Percentiles rank a stretch among this genome's conserved stretches.
phyloP scores from a whole-genome alignment of 2,329 filamentous ascomycete genomes.

The Ascochyta clinopodiicola region DNA sequence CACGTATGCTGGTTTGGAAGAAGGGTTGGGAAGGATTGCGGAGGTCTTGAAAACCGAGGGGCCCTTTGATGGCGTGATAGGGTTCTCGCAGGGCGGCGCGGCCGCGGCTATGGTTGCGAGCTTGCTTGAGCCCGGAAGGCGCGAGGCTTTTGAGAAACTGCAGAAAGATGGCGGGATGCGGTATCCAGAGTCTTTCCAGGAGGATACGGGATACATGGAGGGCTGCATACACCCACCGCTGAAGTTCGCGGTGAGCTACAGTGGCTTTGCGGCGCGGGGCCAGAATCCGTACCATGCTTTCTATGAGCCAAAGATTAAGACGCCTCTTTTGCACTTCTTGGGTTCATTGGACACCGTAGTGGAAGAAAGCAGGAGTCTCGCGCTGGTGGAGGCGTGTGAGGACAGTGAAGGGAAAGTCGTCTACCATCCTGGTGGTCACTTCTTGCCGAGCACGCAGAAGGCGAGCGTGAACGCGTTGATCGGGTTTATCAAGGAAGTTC shows the following conservation, averaged over 20 bases:
- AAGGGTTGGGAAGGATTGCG: slow-evolving; percentile 70
- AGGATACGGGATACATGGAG: slow-evolving; percentile 34
- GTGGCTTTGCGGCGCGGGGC: slow-evolving; percentile 73
- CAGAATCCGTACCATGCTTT: slow-evolving; percentile 69
- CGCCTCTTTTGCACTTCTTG: slow-evolving; percentile 81
- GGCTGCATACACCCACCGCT: slow-evolving; percentile 58
- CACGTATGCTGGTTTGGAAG: slow-evolving; percentile 71
- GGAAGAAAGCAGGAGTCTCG: slow-evolving; percentile 73
- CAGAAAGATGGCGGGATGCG: slow-evolving; percentile 53
- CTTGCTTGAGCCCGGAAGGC: slow-evolving; percentile 67
- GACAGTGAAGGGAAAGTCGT: slow-evolving; percentile 61
- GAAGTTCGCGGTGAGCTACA: slow-evolving; percentile 78
- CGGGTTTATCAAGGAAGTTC: slow-evolving; percentile 68
- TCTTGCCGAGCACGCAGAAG: slow-evolving; percentile 78
- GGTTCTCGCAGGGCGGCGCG: slow-evolving; percentile 54
- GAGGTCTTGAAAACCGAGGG: slow-evolving; percentile 36
- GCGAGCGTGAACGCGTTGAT: slow-evolving; percentile 80
- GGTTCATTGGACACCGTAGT: slow-evolving; percentile 89
- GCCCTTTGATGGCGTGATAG: slow-evolving; percentile 47
- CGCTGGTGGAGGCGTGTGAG: slow-evolving; percentile 70
- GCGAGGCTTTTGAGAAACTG: slow-evolving; percentile 56
- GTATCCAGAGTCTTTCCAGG: slow-evolving; percentile 59
- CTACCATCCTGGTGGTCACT: slow-evolving; percentile 88
- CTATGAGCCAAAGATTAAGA: slow-evolving; percentile 76
- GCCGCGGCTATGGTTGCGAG: slow-evolving; percentile 75